Evolutionary conservation across 768 basidiomycete species (phyloP).

Genomic region (Xerocomellus amylosporus): DNA sequence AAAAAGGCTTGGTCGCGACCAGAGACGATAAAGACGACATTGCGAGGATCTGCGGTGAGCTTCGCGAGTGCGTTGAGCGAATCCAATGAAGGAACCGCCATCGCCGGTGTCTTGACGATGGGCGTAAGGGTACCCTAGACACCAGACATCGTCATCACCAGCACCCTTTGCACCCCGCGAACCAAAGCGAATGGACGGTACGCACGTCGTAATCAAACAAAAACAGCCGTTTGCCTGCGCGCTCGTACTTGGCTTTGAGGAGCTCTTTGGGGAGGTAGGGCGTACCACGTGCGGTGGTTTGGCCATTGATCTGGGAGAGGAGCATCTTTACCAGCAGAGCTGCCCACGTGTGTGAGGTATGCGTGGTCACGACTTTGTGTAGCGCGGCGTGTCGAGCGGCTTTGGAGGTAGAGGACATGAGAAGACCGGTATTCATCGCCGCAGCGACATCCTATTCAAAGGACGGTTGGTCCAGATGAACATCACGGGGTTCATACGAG

Average conservation of each 20-base stretch:
- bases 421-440: conserved; percentile 84
- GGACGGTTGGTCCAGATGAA: background rate
- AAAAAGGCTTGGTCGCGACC: conserved; percentile 93
- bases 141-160: background rate
- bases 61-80: conserved; percentile 72
- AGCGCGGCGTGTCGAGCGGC: conserved; percentile 67
- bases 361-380: conserved; percentile 83
- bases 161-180: background rate
- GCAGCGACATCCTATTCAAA: conserved; percentile 72
- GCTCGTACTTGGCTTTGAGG: conserved; percentile 58
- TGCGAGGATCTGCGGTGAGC: conserved; percentile 77
- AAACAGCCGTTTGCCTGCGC: conserved; percentile 80
- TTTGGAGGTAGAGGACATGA: conserved; percentile 80
- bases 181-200: conserved; percentile 8
- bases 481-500: background rate
- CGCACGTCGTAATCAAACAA: conserved; percentile 95
- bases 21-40: conserved; percentile 96
- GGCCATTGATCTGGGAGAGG: conserved; percentile 72
- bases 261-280: conserved; percentile 72
- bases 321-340: conserved; percentile 86
- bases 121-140: conserved; percentile 89
- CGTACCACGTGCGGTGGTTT: conserved; percentile 79
- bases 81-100: conserved; percentile 74
- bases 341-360: conserved; percentile 96
- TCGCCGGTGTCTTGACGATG: conserved; percentile 90